phyloP scores from a whole-genome alignment of 176 grass and related monocot species.

The Secale cereale region DNA sequence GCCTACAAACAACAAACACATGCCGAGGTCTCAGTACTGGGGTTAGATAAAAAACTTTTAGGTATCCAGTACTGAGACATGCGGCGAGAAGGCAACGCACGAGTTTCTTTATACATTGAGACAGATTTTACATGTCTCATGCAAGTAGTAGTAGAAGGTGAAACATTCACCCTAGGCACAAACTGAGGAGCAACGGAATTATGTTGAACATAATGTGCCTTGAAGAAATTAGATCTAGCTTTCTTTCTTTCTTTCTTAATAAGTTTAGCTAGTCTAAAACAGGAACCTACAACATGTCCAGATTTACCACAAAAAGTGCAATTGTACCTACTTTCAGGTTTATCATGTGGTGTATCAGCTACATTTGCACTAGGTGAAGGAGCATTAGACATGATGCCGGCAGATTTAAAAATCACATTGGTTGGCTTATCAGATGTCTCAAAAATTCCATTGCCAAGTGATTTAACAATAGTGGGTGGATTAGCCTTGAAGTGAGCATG shows the following conservation, averaged over 20 bases:
- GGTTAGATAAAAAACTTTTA: slow-evolving; percentile 1
- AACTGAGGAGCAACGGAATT: too few species aligned
- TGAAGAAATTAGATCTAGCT: too few species aligned
- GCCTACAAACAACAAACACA: not conserved
- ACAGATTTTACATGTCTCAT: not conserved
- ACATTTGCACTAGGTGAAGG: not conserved
- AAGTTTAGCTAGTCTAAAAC: too few species aligned
- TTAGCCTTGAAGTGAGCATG: not conserved
- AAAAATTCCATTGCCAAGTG: not conserved
- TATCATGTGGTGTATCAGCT: not conserved
- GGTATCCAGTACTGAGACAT: not conserved
- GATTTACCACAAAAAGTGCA: too few species aligned
- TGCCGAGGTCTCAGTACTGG: not conserved
- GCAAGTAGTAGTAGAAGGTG: too few species aligned
- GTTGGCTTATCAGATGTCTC: not conserved
- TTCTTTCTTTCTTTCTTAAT: too few species aligned
- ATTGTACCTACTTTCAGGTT: not conserved
- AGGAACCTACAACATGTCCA: too few species aligned
- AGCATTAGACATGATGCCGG: not conserved
- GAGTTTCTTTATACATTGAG: not conserved
- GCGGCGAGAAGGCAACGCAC: not conserved
- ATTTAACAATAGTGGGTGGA: not conserved
- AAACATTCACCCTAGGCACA: too few species aligned
- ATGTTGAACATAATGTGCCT: too few species aligned
- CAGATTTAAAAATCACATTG: not conserved